These are phyloP conservation scores for Ormosia semicastrata DNA, from an alignment of 306 rosid genomes.

Conservation along the genomic window DNA sequence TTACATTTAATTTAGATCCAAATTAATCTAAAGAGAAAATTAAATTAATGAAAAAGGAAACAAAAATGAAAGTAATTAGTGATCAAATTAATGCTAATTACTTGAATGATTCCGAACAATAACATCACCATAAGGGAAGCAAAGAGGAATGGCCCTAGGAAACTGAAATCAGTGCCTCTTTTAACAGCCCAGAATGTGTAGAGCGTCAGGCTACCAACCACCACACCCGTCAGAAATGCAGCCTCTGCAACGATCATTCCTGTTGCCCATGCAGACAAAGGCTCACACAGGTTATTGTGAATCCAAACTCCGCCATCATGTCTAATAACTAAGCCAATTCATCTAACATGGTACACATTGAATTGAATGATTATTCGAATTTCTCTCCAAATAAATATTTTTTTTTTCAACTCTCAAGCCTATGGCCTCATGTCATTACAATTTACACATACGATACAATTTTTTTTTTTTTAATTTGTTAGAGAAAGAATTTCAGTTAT, in stretches of 20 bases:
- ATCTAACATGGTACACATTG: background rate
- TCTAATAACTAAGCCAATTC: background rate
- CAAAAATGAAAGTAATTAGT: background rate
- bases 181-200: conserved; percentile 69
- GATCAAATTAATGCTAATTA: conserved; percentile 27
- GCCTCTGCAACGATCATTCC: conserved; percentile 46
- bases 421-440: too few species aligned
- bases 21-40: background rate
- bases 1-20: background rate
- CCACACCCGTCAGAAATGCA: conserved; percentile 45
- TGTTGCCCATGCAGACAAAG: conserved; percentile 14
- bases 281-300: background rate
- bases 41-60: background rate
- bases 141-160: conserved; percentile 62
- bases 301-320: background rate
- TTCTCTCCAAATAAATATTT: too few species aligned
- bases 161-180: conserved; percentile 53
- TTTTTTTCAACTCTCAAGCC: too few species aligned
- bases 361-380: too few species aligned
- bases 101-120: conserved; percentile 48
- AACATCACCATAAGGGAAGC: conserved; percentile 43
- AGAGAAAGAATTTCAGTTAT: too few species aligned
- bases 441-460: too few species aligned
- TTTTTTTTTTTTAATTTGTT: too few species aligned
- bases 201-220: conserved; percentile 37